Conservation (phyloP, 2,329 filamentous ascomycete genomes). For the Colletotrichum phormii region DNA sequence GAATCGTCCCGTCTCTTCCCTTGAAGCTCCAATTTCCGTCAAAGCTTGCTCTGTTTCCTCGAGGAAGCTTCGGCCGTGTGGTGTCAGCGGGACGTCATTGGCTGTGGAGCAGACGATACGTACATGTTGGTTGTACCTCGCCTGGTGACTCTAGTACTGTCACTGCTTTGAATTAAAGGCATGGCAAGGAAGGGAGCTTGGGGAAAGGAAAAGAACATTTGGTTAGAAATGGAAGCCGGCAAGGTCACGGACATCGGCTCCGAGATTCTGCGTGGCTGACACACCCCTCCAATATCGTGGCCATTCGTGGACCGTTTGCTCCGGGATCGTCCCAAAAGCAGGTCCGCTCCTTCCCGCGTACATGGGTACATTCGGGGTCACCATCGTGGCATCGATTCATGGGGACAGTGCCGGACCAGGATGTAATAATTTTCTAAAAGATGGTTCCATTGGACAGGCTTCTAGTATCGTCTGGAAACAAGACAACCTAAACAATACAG, state of each 20-base stretch:
- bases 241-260: slow-evolving; percentile 18
- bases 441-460: not conserved
- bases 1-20: not conserved
- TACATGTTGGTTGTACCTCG: not conserved
- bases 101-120: slow-evolving; percentile 3
- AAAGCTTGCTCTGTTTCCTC: slow-evolving; percentile 6
- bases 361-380: not conserved
- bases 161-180: not conserved
- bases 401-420: not conserved
- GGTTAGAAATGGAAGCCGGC: not conserved
- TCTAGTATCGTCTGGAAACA: slow-evolving; percentile 32
- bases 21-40: not conserved
- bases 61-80: not conserved
- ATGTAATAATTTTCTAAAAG: not conserved
- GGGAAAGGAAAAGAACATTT: not conserved
- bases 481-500: too few species aligned
- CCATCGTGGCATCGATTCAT: too few species aligned
- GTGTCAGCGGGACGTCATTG: slow-evolving; percentile 34
- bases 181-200: not conserved
- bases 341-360: slow-evolving; percentile 17
- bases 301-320: slow-evolving; percentile 28
- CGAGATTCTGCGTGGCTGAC: slow-evolving; percentile 12
- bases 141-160: too few species aligned
- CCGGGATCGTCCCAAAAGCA: not conserved
- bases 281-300: not conserved